A percentile compares a stretch with the other conserved stretches of the same genome.
phyloP scores from a whole-genome alignment of 2,329 filamentous ascomycete species.

The Penicillium nordicum region DNA sequence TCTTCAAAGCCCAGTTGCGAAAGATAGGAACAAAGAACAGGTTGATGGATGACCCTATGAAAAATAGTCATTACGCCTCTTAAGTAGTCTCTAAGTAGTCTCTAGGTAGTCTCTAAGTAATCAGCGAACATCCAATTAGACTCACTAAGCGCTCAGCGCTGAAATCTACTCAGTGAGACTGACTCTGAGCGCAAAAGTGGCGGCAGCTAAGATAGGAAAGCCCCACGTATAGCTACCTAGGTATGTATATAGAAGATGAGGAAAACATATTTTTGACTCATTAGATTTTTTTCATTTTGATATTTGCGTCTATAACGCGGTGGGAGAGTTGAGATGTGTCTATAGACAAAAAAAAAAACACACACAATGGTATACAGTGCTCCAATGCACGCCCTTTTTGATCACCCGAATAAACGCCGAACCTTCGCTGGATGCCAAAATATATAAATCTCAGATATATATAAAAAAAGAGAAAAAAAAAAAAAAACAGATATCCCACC shows the following conservation, averaged over 20 bases:
- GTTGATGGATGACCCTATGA: too few relatives aligned
- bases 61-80: too few relatives aligned
- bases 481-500: conserved; percentile 7
- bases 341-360: conserved; percentile 19
- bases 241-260: neutral
- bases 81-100: too few relatives aligned
- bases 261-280: conserved; percentile 4
- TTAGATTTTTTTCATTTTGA: conserved; percentile 25
- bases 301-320: conserved; percentile 18
- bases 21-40: neutral
- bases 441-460: conserved; percentile 4
- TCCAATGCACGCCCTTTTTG: conserved; percentile 18
- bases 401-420: conserved; percentile 19
- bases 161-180: too few relatives aligned
- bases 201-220: too few relatives aligned
- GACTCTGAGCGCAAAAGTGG: too few relatives aligned
- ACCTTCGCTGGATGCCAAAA: conserved; percentile 23
- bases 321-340: conserved; percentile 28
- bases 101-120: too few relatives aligned
- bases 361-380: conserved; percentile 22
- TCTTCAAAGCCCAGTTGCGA: neutral
- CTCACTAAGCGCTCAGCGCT: too few relatives aligned
- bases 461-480: conserved; percentile 2
- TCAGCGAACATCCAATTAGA: too few relatives aligned
- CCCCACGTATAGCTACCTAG: too few relatives aligned